Base-by-base conservation (phyloP, 129 eudicot genomes). In the Ambrosia trifida region DNA sequence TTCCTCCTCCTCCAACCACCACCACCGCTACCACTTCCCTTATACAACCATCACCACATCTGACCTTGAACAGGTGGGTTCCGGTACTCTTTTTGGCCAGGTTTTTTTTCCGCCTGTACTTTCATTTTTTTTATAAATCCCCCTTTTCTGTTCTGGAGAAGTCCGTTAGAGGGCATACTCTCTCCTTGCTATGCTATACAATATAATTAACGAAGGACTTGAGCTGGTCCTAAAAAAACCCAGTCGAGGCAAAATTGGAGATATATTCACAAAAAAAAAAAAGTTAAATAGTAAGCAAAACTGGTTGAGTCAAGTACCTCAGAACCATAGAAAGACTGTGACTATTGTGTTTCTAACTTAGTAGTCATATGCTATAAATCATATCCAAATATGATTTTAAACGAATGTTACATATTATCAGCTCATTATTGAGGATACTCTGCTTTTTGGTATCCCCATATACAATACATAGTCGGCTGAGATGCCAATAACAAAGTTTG, bases 31-130 rank as follows among this genome's bases (percentile, higher is more conserved):
- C n/a, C n/a, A n/a, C n/a, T n/a, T n/a, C n/a, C n/a, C n/a, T n/a
- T n/a, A n/a, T n/a, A n/a, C n/a, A n/a, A n/a, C n/a, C n/a, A n/a
- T n/a, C n/a, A n/a, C n/a, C n/a, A n/a, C n/a, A n/a, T n/a, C n/a
- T n/a, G n/a, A n/a, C n/a, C n/a, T n/a, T n/a, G n/a, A n/a, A n/a
- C n/a, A n/a, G n/a, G n/a, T n/a, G n/a, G n/a, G n/a, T n/a, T n/a
- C n/a, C n/a, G n/a, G n/a, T n/a, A n/a, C n/a, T 89, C 38, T 93
- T 89, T 66, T 81, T 93, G 70, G 81, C 80, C 80, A 93, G 85
- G 98, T 79, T 20, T 58, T 73, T n/a, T 16, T 16, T 16, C 64
- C 11, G 45, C 49, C 45, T 49, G 52, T 32, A 10, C 40, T 70
- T 77, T 30, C 47, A 8, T 38, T 49, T 38, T 36, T 46, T 9